Evolutionary conservation across 1,139 yeast genomes (phyloP), one percentile per base, ranked within the genome.

Genomic region (Yamadazyma buinensis): DNA sequence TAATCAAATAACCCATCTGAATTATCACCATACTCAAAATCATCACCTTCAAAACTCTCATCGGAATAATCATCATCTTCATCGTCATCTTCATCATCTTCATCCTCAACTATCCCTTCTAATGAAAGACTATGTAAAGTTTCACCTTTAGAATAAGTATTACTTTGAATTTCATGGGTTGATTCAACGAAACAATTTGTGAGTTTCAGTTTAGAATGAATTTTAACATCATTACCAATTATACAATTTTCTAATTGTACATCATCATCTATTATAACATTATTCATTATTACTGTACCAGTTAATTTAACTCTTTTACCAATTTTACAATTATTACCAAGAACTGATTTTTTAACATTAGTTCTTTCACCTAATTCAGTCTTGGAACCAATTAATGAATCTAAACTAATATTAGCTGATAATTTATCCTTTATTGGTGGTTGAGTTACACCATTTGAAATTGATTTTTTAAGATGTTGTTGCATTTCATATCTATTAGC

Each of bases 291-390:
- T 18, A 94, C 77, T 49, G 90, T 87, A 2, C 95, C 97, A 1
- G 90, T 85, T 39, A 94, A 72, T 48, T 92, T 80, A 54, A 95
- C 94, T 44, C 88, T 75, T 52, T 79, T 82, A 30, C 98, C 98
- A 37, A 94, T 78, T 13, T 49, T 64, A 61, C 95, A 86, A 47
- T 75, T 70, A n/a, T 67, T 59, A 7, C 96, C 96, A 28, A 94
- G 71, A 11, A 86, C 88, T 1, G 95, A 76, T 31, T 71, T 54
- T 62, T 94, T 94, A 36, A 94, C 86, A 54, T 83, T 86, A 14
- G 95, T 84, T 49, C 79, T 78, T 49, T 84, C 95, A 22, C 84
- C 87, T 34, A 87, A 59, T 2, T 55, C 55, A 13, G 87, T 73
- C 28, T 64, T 61, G 5, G 63, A 63, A 11, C 88, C 95, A 4